Evolutionary conservation across 179 eudicot genomes (phyloP), one percentile per base, ranked within the genome.

Genomic region (Corrigiola litoralis): DNA sequence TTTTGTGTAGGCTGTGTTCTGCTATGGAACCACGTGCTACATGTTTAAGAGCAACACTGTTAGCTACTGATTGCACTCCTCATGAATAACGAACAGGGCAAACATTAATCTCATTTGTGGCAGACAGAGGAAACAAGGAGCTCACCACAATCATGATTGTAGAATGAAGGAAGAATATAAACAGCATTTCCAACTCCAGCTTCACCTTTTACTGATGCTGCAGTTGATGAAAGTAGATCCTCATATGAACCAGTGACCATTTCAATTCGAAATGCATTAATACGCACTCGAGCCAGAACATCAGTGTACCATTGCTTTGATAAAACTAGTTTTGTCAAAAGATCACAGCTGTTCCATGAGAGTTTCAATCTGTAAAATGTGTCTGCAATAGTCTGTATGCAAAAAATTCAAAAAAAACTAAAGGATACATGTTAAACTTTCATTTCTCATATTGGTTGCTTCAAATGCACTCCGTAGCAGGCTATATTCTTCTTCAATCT

Each of bases 131-230:
- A 7, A 18, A 23, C n/a, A 67, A 32, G 66, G 29, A 28, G 74
- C 87, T 77, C 71, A 89, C 98, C 98, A 75, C 98, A 92, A 73
- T 90, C 96, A 74, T 92, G 98, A 71, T 92, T 92, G 74, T 92
- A 92, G 69, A 92, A 84, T 44, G 98, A 89, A 41, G 96, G 87
- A 72, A 92, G 92, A 79, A 92, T 74, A 77, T 90, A 92, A 69
- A 92, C 85, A 41, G 98, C 98, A 81, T 87, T 92, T 49, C 98
- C 98, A 24, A 87, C 89, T 70, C 95, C 98, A 55, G 89, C 82
- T 77, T 92, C 96, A 65, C 85, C 80, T 65, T 81, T 85, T 46
- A 90, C 83, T 45, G 84, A 77, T 37, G 92, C 95, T 50, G 87
- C 80, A 36, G 98, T 97, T 42, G 70, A 56, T 34, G 89, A 77